A percentile compares a stretch with the other conserved stretches of the same genome.
phyloP scores from a whole-genome alignment of 2,329 filamentous ascomycete genomes.

The Fusarium newnesense region DNA sequence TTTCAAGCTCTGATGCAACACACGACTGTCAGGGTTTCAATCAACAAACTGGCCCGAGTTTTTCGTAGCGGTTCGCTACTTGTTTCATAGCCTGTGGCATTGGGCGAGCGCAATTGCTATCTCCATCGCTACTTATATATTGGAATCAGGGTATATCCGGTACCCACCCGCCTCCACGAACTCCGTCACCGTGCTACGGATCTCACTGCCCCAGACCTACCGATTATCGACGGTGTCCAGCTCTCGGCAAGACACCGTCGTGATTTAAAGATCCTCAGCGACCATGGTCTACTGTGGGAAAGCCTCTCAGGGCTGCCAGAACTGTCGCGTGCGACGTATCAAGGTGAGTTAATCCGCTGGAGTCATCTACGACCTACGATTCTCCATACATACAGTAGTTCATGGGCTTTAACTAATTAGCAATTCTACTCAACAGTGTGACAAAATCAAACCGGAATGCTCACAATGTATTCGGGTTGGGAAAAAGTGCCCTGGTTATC shows the following conservation, averaged over 20 bases:
- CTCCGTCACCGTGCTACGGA: slow-evolving; percentile 5
- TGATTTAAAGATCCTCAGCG: slow-evolving; percentile 1
- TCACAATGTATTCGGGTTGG: slow-evolving; percentile 70
- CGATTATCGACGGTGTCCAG: slow-evolving; percentile 21
- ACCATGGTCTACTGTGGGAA: slow-evolving; percentile 67
- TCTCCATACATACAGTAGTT: background rate
- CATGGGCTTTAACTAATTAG: slow-evolving; percentile 16
- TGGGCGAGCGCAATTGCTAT: background rate
- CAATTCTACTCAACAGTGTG: slow-evolving; percentile 58
- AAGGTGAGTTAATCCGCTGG: slow-evolving; percentile 54
- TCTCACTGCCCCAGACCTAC: slow-evolving; percentile 10
- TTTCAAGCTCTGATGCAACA: slow-evolving; percentile 12
- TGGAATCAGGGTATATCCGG: slow-evolving; percentile 1
- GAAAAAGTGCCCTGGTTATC: slow-evolving; percentile 71
- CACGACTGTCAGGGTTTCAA: background rate
- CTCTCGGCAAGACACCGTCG: slow-evolving; percentile 12
- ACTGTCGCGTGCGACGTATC: slow-evolving; percentile 64
- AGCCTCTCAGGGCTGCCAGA: slow-evolving; percentile 65
- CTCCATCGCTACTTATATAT: slow-evolving; percentile 4
- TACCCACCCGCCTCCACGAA: slow-evolving; percentile 8
- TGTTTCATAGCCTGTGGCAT: background rate
- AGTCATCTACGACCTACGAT: background rate
- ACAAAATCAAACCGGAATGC: slow-evolving; percentile 69
- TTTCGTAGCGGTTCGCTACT: background rate
- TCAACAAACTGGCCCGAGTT: slow-evolving; percentile 5